Conservation (phyloP, 2,329 filamentous ascomycete species). For the Penicillium sp. region DNA sequence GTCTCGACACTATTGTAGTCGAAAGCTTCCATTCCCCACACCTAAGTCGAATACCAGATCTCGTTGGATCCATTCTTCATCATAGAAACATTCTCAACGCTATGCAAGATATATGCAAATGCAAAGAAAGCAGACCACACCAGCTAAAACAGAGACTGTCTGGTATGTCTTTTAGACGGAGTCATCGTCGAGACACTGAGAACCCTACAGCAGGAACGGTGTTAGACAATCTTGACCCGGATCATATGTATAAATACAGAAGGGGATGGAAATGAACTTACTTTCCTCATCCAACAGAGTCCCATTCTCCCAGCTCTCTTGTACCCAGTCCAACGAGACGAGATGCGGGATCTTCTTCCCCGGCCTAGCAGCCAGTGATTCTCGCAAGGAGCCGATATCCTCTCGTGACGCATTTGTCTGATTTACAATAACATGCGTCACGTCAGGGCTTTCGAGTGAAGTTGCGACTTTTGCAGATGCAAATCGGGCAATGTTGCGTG, state of each 20-base stretch:
- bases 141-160: background rate
- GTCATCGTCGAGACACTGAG: background rate
- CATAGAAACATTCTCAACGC: background rate
- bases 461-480: slow-evolving; percentile 59
- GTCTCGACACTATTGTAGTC: too few relatives aligned
- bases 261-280: slow-evolving; percentile 20
- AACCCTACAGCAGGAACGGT: slow-evolving; percentile 3
- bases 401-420: slow-evolving; percentile 42
- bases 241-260: background rate
- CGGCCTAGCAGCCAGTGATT: slow-evolving; percentile 23
- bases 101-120: background rate
- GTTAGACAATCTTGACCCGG: background rate
- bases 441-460: slow-evolving; percentile 47
- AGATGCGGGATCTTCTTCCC: slow-evolving; percentile 59
- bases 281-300: slow-evolving; percentile 76
- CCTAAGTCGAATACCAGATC: too few relatives aligned
- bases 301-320: slow-evolving; percentile 71
- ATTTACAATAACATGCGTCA: slow-evolving; percentile 72
- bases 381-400: slow-evolving; percentile 38
- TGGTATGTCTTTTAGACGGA: background rate
- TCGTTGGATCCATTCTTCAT: too few relatives aligned
- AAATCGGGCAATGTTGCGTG: slow-evolving; percentile 61
- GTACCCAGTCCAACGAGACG: slow-evolving; percentile 68
- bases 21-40: too few relatives aligned
- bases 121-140: background rate